phyloP scores from a whole-genome alignment of 768 basidiomycete species.

The Tricholoma sp. region DNA sequence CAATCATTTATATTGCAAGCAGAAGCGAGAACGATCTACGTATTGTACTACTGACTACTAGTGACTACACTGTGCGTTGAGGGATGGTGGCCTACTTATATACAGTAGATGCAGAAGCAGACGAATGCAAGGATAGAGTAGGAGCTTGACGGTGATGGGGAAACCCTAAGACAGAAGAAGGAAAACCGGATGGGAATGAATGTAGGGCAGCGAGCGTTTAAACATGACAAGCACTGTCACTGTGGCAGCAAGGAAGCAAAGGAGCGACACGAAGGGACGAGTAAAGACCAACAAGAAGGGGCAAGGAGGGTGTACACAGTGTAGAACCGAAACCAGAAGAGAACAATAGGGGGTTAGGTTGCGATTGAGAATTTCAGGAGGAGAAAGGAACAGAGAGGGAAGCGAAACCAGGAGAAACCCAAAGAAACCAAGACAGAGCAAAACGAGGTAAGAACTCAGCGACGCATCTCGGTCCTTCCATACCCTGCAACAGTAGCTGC shows the following conservation, averaged over 20 bases:
- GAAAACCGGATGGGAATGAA: not conserved
- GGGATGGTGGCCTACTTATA: too few relatives aligned
- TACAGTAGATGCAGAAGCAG: too few relatives aligned
- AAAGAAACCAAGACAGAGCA: not conserved
- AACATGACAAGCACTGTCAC: too few relatives aligned
- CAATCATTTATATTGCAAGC: not conserved
- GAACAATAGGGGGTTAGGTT: not conserved
- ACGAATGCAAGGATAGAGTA: too few relatives aligned
- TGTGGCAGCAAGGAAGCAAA: not conserved
- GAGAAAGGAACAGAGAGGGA: not conserved
- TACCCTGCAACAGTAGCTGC: constrained; percentile 11
- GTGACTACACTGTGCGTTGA: not conserved
- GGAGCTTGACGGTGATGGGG: too few relatives aligned
- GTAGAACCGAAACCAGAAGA: not conserved
- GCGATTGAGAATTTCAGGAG: not conserved
- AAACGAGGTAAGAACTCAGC: not conserved
- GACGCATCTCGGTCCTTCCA: constrained; percentile 6
- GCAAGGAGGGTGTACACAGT: not conserved
- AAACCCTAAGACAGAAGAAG: not conserved
- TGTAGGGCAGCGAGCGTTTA: not conserved
- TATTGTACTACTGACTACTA: not conserved
- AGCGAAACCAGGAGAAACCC: not conserved
- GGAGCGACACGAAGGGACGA: not conserved
- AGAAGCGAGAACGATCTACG: not conserved
- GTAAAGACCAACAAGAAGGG: too few relatives aligned